Base-by-base conservation (phyloP, 2,329 filamentous ascomycete species). In the Sclerotinia trifoliorum region DNA sequence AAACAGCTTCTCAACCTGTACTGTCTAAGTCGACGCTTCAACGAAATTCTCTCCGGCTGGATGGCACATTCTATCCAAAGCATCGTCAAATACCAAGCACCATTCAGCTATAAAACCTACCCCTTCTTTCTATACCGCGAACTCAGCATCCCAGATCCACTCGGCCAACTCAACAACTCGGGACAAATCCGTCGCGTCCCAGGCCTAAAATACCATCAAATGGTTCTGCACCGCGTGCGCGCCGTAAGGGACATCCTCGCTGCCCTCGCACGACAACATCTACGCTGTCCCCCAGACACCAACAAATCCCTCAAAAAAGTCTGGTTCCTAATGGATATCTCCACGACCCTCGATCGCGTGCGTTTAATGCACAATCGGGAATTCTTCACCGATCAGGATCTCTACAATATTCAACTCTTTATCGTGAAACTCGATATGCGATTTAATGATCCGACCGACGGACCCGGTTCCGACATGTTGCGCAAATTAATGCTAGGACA, bases 311-410 rank as follows among this genome's bases (percentile, higher is more conserved):
- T 91, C 57, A 82, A 86, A 74, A 90, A 91, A 75, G 80, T 92
- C 24, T 95, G 92, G 92, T 83, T 90, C 64, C 75, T 91, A 46
- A 87, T 93, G 81, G 90, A 93, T 74, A 80, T 89, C 5, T 80
- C 85, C 0, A 87, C 86, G 19, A 89, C 83, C 62, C 73, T 71
- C 0, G 80, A 84, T 19, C 86, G 92, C 0, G 78, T 82, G 7
- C 80, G 80, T 1, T 79, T 89, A 7, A 77, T 92, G 6, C 80
- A 80, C 42, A 86, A 86, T 76, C 65, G 66, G 13, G 72, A 74
- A 0, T 80, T 88, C 60, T 90, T 90, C 83, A 80, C 83, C 13
- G 80, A 89, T 68, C 69, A 76, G 5, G 87, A 92, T 74, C 77
- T 95, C 13, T 85, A 86, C 75, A 82, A 85, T 63, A 82, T 85